phyloP scores from a whole-genome alignment of 2,329 filamentous ascomycete genomes.

The Sclerotinia subarctica region DNA sequence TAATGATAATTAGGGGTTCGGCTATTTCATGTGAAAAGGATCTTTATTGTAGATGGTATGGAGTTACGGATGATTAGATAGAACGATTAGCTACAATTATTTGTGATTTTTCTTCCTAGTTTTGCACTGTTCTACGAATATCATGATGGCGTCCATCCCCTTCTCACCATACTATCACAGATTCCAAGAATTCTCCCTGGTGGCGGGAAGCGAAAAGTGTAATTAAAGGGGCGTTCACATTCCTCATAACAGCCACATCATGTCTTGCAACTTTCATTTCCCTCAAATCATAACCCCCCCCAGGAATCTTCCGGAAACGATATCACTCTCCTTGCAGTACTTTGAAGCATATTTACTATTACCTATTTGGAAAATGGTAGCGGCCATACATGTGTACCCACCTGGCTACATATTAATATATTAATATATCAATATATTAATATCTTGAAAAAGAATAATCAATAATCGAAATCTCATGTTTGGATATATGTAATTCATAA shows the following conservation, averaged over 20 bases:
- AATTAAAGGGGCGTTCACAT: neutral
- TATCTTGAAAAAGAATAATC: neutral
- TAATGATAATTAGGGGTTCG: constrained; percentile 10
- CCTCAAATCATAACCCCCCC: no score
- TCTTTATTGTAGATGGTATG: constrained; percentile 1
- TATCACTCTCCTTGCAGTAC: neutral
- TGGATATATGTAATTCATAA: no score
- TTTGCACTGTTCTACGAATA: neutral
- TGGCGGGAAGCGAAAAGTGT: neutral
- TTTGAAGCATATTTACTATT: neutral
- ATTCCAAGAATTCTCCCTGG: neutral
- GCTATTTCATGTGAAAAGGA: constrained; percentile 7
- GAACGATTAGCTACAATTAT: neutral
- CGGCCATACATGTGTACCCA: neutral
- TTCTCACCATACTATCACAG: neutral
- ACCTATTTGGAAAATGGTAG: neutral
- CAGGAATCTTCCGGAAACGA: neutral
- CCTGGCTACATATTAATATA: no score
- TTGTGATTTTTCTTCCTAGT: neutral
- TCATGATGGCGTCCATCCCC: neutral
- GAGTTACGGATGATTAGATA: neutral
- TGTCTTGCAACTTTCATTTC: neutral
- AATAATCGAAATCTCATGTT: no score
- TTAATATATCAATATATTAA: no score
- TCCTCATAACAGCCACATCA: constrained; percentile 6